Percentiles rank a stretch among this genome's conserved stretches.
These are phyloP conservation scores for Pichia cactophila DNA, from an alignment of 1,139 yeast species.

Conservation along the genomic window DNA sequence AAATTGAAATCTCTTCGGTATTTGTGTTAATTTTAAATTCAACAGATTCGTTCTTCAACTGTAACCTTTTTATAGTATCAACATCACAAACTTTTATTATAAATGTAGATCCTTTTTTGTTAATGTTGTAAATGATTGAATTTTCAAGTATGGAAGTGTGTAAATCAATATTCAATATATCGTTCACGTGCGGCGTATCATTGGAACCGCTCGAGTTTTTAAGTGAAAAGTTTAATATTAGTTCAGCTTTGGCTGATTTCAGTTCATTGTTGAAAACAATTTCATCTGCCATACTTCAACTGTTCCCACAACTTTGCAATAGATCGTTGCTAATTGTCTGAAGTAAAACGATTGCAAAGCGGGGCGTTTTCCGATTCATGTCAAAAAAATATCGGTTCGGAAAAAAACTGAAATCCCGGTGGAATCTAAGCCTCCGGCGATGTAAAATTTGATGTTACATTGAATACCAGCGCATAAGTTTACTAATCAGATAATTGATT, in stretches of 20 bases:
- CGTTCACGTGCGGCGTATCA: not conserved
- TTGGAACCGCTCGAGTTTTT: too few relatives aligned
- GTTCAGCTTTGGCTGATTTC: not conserved
- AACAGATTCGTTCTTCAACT: conserved; percentile 5
- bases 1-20: not conserved
- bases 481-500: too few relatives aligned
- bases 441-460: too few relatives aligned
- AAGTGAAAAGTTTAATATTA: not conserved
- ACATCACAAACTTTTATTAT: conserved; percentile 1
- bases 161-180: not conserved
- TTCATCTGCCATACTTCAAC: not conserved
- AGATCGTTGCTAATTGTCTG: too few relatives aligned
- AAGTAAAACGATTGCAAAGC: too few relatives aligned
- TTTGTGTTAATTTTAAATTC: conserved; percentile 1
- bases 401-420: too few relatives aligned
- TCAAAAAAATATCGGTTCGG: too few relatives aligned
- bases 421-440: too few relatives aligned
- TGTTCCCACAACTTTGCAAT: too few relatives aligned
- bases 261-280: not conserved
- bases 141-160: not conserved
- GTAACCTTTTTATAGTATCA: conserved; percentile 4
- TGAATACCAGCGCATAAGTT: too few relatives aligned
- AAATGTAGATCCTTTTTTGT: not conserved
- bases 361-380: too few relatives aligned
- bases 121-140: conserved; percentile 3